Conservation (phyloP, 805 yeast species). For the Candida nitratophila region DNA sequence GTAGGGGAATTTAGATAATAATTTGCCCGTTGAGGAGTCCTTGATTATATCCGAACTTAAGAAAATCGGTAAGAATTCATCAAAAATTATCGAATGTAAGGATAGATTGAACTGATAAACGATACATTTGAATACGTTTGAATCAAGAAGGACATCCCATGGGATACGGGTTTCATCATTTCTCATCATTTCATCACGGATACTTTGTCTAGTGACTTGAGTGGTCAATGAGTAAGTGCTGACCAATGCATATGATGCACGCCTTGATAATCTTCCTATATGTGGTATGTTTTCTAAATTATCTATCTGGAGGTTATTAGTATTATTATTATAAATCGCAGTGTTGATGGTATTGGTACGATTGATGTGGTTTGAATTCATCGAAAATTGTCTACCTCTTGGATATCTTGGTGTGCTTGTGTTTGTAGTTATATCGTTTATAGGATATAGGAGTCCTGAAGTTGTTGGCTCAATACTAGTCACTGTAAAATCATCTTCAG, state of each 20-base stretch:
- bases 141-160: conserved; percentile 12
- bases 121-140: conserved; percentile 6
- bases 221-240: neutral
- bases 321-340: neutral
- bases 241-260: conserved; percentile 1
- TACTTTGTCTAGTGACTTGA: neutral
- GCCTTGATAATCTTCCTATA: neutral
- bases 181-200: conserved; percentile 2
- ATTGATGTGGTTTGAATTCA: neutral
- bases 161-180: conserved; percentile 1
- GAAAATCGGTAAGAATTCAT: conserved; percentile 50
- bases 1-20: conserved; percentile 39
- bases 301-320: neutral
- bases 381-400: neutral
- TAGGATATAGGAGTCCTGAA: neutral
- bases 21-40: neutral
- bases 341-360: too few species aligned
- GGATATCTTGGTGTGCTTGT: neutral
- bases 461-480: neutral
- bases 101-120: conserved; percentile 34
- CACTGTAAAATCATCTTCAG: neutral
- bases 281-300: neutral
- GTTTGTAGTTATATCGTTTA: neutral
- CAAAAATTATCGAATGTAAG: conserved; percentile 41
- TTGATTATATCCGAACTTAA: conserved; percentile 26